Base-by-base conservation (phyloP, 345 rosid genomes). In the Gossypium australe region DNA sequence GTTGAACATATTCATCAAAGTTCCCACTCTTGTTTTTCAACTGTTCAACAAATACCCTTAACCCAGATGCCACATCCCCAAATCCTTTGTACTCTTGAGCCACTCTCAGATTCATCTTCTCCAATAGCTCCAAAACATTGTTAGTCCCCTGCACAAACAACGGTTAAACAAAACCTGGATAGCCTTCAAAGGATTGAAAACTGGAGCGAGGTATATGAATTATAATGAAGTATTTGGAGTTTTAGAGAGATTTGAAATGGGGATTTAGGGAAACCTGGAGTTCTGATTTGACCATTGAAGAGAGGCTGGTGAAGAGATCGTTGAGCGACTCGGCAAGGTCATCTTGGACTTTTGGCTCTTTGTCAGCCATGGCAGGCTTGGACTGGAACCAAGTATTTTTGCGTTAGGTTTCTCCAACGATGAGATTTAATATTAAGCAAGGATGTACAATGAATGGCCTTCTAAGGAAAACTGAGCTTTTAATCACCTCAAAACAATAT, bases 51-150 rank as follows among this genome's bases (percentile, higher is more conserved):
- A 82, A 91, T 14, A 90, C 86, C 67, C 93, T 87, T 1, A 91
- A 73, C 70, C 97, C 96, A 0, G 93, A 80, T 14, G 93, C 92
- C 72, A 95, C 92, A 67, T 90, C 97, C 11, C 92, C 98, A 9
- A 91, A 82, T 34, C 87, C 92, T 7, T 82, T 72, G 79, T 89
- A 95, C 82, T 95, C 97, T 38, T 90, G 81, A 0, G 87, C 82
- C 51, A 95, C 92, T 78, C 85, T 91, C 70, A 67, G 48, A 63
- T 95, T 91, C 99, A 93, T 91, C 86, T 90, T 91, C 92, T 89
- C 94, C 86, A 93, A 49, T 1, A 95, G 85, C 76, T 91, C 94
- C 68, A 93, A 73, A 27, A 80, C 78, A 76, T 82, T 89, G 72
- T 75, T 91, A 74, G 96, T 87, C 62, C 97, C 96, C 94, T 95